Conservation (phyloP, 805 yeast species). For the Yueomyces sinensis region DNA sequence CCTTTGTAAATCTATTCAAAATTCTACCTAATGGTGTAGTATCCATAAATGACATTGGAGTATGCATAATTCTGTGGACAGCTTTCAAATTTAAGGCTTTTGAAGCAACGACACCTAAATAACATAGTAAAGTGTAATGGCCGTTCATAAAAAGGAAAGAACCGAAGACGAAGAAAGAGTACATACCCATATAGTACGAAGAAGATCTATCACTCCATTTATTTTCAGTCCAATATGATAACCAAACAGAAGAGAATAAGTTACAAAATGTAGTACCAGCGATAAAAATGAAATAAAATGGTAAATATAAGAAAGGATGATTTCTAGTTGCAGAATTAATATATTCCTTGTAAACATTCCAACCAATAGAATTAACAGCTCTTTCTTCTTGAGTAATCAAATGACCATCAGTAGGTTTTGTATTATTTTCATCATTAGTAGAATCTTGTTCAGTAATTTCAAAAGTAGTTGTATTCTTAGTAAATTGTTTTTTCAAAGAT, state of each 20-base stretch:
- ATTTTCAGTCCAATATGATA: slow-evolving; percentile 65
- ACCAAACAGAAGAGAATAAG: slow-evolving; percentile 39
- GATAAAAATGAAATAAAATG: slow-evolving; percentile 13
- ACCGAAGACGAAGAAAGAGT: slow-evolving; percentile 46
- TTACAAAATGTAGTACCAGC: slow-evolving; percentile 19
- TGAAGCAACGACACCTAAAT: slow-evolving; percentile 41
- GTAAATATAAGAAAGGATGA: slow-evolving; percentile 13
- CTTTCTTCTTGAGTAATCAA: slow-evolving; percentile 39
- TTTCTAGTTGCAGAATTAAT: slow-evolving; percentile 43
- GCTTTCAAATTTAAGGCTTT: slow-evolving; percentile 48
- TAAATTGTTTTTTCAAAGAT: slow-evolving; percentile 8
- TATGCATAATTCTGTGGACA: slow-evolving; percentile 45
- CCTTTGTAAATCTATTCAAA: slow-evolving; percentile 76
- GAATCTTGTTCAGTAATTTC: not conserved
- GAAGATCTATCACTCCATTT: slow-evolving; percentile 34
- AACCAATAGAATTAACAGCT: slow-evolving; percentile 41
- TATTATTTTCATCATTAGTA: not conserved
- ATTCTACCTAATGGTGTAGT: slow-evolving; percentile 82
- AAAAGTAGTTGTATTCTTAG: slow-evolving; percentile 6
- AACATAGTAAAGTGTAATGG: slow-evolving; percentile 20
- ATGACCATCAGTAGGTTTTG: slow-evolving; percentile 20
- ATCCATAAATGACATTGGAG: slow-evolving; percentile 78
- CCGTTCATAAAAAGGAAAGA: slow-evolving; percentile 30
- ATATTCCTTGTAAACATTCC: slow-evolving; percentile 37
- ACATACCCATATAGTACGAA: slow-evolving; percentile 65